A percentile compares a stretch with the other conserved stretches of the same genome.
Conservation (phyloP, 345 rosid genomes). For the Abelmoschus esculentus region DNA sequence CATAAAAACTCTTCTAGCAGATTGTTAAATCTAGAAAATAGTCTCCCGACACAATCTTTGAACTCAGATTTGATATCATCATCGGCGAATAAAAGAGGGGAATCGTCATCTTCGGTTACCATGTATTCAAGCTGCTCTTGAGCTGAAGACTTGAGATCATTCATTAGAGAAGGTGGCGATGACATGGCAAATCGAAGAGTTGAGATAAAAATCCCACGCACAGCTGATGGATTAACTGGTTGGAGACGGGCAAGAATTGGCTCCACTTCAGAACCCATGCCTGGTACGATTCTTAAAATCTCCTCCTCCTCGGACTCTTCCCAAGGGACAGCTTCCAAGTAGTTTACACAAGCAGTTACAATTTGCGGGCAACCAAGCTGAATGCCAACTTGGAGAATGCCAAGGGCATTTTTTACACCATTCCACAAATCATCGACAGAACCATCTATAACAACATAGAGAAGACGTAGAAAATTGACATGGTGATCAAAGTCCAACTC, state of each 20-base stretch:
- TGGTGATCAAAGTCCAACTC: constrained; percentile 66
- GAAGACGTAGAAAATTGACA: constrained; percentile 68
- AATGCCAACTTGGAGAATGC: constrained; percentile 66
- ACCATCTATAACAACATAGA: constrained; percentile 43
- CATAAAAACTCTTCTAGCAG: constrained; percentile 35
- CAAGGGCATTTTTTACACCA: constrained; percentile 74
- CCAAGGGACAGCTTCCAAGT: constrained; percentile 97
- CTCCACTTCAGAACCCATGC: constrained; percentile 55
- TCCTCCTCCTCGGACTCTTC: constrained; percentile 91
- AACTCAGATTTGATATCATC: constrained; percentile 56
- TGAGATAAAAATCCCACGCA: constrained; percentile 46
- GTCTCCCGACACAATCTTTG: constrained; percentile 44
- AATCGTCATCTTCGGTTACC: constrained; percentile 89
- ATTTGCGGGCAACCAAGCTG: constrained; percentile 56
- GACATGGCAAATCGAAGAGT: constrained; percentile 69
- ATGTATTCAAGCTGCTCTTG: constrained; percentile 91
- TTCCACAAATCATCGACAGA: constrained; percentile 50
- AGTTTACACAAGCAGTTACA: constrained; percentile 58
- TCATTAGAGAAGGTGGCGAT: constrained; percentile 39
- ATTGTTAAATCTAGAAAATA: constrained; percentile 42
- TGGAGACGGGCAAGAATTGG: constrained; percentile 73
- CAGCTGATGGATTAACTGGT: constrained; percentile 53
- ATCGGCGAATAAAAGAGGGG: constrained; percentile 50
- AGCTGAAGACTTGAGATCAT: constrained; percentile 54
- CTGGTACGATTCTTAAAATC: constrained; percentile 57